phyloP scores from a whole-genome alignment of 164 flowering plant genomes.

The Magnolia officinalis region DNA sequence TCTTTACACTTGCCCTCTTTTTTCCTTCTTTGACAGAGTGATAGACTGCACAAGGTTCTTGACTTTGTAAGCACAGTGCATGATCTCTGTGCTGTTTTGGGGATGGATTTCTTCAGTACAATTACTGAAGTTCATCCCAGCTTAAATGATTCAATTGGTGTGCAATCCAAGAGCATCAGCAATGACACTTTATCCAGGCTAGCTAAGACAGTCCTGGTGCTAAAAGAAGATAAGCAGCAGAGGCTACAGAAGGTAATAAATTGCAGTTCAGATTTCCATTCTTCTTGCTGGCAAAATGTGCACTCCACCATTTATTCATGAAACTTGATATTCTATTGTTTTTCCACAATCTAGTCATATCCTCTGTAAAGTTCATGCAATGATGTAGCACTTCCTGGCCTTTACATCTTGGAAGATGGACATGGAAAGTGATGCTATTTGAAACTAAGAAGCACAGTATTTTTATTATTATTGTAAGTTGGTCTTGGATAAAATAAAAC shows the following conservation, averaged over 20 bases:
- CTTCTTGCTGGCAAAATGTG: background rate
- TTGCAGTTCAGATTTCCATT: background rate
- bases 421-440: too few relatives aligned
- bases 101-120: constrained; percentile 82
- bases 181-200: constrained; percentile 70
- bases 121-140: constrained; percentile 93
- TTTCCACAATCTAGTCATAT: background rate
- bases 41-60: constrained; percentile 83
- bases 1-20: background rate
- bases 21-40: constrained; percentile 51
- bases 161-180: constrained; percentile 91
- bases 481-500: too few relatives aligned
- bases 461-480: too few relatives aligned
- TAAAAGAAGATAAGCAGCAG: constrained; percentile 82
- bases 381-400: background rate
- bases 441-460: too few relatives aligned
- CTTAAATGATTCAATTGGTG: constrained; percentile 73
- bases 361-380: background rate
- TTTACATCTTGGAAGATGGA: too few relatives aligned
- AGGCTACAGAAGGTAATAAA: constrained; percentile 69
- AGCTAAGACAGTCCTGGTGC: constrained; percentile 69
- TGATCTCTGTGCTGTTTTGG: constrained; percentile 91
- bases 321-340: background rate
- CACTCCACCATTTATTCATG: background rate
- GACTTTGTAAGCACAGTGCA: constrained; percentile 92